A percentile compares a stretch with the other conserved stretches of the same genome.
Conservation (phyloP, 2,329 filamentous ascomycete genomes). For the Hirsutella rhossiliensis region DNA sequence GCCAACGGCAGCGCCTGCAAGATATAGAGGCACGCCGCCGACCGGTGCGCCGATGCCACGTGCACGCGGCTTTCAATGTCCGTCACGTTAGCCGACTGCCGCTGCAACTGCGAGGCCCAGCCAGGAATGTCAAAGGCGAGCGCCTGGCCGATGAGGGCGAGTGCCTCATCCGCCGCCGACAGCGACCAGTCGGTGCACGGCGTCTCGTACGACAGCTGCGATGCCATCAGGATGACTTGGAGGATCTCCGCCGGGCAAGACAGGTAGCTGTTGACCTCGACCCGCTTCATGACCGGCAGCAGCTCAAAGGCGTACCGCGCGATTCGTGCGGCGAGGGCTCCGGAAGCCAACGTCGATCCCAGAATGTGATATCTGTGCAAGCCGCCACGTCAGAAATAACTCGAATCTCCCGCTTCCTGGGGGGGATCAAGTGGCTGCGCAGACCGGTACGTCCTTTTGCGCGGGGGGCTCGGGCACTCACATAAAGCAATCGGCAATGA, state of each 20-base stretch:
- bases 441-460: too few relatives aligned
- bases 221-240: conserved; percentile 30
- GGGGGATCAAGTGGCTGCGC: too few relatives aligned
- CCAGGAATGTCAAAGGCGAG: conserved; percentile 27
- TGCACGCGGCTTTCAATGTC: conserved; percentile 30
- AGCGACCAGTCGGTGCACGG: conserved; percentile 18
- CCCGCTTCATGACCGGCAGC: conserved; percentile 26
- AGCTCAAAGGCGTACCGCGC: conserved; percentile 26
- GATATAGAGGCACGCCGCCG: conserved; percentile 34
- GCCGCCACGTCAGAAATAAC: background rate
- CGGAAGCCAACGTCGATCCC: conserved; percentile 24
- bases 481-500: conserved; percentile 36
- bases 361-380: conserved; percentile 25
- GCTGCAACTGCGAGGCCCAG: conserved; percentile 28
- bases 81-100: conserved; percentile 17
- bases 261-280: conserved; percentile 29
- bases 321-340: conserved; percentile 23
- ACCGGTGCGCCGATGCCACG: conserved; percentile 33
- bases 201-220: conserved; percentile 28
- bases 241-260: conserved; percentile 30
- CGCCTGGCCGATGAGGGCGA: conserved; percentile 27
- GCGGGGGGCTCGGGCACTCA: conserved; percentile 18
- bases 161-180: conserved; percentile 21
- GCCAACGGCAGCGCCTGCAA: conserved; percentile 28
- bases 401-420: too few relatives aligned